phyloP scores from a whole-genome alignment of 176 grass and related monocot genomes.

The Triticum dicoccoides region DNA sequence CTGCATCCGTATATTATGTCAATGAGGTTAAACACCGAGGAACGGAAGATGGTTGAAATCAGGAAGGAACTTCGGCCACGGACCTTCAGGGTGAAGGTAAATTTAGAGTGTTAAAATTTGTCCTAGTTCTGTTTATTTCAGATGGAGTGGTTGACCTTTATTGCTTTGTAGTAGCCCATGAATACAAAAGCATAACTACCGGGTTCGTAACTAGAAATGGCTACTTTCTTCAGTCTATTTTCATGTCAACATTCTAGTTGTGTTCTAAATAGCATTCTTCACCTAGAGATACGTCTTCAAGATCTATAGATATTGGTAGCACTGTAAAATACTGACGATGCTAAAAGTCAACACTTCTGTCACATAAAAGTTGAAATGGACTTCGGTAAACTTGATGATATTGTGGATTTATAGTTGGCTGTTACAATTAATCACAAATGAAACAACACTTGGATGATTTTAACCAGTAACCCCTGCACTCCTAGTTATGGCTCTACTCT shows the following conservation, averaged over 20 bases:
- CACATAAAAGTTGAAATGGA: not conserved
- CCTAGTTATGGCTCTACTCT: not conserved
- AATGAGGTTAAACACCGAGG: constrained; percentile 73
- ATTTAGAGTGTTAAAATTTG: constrained; percentile 9
- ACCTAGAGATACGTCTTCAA: not conserved
- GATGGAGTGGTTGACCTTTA: not conserved
- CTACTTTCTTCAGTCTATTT: constrained; percentile 4
- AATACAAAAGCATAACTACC: not conserved
- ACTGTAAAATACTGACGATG: not conserved
- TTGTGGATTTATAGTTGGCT: not conserved
- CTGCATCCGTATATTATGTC: constrained; percentile 79
- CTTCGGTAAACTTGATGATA: not conserved
- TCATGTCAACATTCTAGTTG: not conserved
- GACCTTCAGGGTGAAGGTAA: constrained; percentile 81
- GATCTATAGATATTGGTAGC: not conserved
- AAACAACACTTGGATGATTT: not conserved
- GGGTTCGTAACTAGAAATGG: constrained; percentile 1
- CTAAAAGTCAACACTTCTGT: not conserved
- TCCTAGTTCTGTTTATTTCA: constrained; percentile 7
- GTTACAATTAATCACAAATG: not conserved
- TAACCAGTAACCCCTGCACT: not conserved
- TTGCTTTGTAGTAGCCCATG: not conserved
- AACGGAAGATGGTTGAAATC: constrained; percentile 91
- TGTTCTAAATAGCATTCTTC: not conserved
- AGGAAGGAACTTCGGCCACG: constrained; percentile 70